Percentiles rank a stretch among this genome's conserved stretches.
Conservation (phyloP, 352 stramenopile species). For the Phytophthora sp. region DNA sequence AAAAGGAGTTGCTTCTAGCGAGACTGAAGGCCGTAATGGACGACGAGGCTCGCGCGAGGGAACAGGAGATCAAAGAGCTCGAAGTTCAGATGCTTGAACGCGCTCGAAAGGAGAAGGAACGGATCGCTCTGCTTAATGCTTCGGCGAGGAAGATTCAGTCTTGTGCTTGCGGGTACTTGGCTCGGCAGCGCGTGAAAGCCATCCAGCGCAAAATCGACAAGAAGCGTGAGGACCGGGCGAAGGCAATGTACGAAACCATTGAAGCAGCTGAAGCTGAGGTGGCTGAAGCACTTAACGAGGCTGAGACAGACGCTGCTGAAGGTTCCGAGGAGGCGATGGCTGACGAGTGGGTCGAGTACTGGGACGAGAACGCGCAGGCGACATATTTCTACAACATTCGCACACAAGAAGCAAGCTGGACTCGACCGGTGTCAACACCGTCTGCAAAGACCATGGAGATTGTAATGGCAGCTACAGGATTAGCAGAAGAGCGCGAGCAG, state of each 20-base stretch:
- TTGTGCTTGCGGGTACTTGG: conserved; percentile 60
- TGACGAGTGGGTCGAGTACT: conserved; percentile 91
- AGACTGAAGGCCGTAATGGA: conserved; percentile 76
- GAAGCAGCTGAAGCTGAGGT: conserved; percentile 69
- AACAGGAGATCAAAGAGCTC: conserved; percentile 77
- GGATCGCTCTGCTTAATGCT: conserved; percentile 52
- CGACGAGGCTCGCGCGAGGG: conserved; percentile 60
- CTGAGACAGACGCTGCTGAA: conserved; percentile 11
- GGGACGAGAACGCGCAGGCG: conserved; percentile 88
- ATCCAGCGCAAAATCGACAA: conserved; percentile 74
- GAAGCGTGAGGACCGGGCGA: conserved; percentile 62
- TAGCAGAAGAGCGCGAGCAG: conserved; percentile 22
- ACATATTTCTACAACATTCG: conserved; percentile 91
- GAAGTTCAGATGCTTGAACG: conserved; percentile 81
- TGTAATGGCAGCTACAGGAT: conserved; percentile 34
- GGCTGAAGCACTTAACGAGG: conserved; percentile 43
- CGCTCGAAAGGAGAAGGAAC: conserved; percentile 66
- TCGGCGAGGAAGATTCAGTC: conserved; percentile 69
- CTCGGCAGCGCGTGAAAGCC: conserved; percentile 51
- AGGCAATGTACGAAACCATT: conserved; percentile 60
- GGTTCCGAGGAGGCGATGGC: conserved; percentile 17
- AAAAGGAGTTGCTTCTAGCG: conserved; percentile 72
- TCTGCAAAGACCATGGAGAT: conserved; percentile 49
- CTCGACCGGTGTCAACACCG: conserved; percentile 53
- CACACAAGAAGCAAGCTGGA: conserved; percentile 90